Evolutionary conservation across 331 rosid species (phyloP).

Genomic region (Malus hybrid): DNA sequence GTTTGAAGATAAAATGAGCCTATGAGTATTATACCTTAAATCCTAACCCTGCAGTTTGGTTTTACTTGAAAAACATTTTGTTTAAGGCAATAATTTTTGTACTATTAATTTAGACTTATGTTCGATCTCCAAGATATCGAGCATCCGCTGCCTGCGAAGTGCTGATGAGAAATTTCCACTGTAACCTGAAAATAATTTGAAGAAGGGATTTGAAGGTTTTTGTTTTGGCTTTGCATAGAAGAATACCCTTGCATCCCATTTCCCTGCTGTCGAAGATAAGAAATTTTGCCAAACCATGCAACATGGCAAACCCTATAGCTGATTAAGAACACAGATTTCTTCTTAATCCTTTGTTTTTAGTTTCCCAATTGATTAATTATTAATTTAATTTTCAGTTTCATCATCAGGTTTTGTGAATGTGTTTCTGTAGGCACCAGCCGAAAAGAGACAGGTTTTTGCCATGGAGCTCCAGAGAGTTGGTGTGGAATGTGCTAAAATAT

Average conservation of each 20-base stretch:
- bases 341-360: background rate
- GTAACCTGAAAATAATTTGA: background rate
- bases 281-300: background rate
- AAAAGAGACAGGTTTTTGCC: slow-evolving; percentile 51
- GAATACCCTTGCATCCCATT: background rate
- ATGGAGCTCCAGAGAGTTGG: slow-evolving; percentile 60
- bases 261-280: background rate
- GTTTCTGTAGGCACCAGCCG: slow-evolving; percentile 49
- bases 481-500: slow-evolving; percentile 58
- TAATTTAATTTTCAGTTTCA: background rate
- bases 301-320: background rate
- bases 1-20: background rate
- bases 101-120: background rate
- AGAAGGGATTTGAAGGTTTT: background rate
- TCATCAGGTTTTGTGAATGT: slow-evolving; percentile 1
- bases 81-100: background rate
- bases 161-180: background rate
- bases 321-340: background rate
- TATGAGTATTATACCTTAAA: background rate
- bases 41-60: background rate
- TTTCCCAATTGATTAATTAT: background rate
- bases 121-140: background rate
- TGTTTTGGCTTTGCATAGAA: background rate
- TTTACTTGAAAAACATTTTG: background rate
- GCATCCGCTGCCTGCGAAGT: background rate